Evolutionary conservation across 768 basidiomycete species (phyloP).

Genomic region (Russula virescens): DNA sequence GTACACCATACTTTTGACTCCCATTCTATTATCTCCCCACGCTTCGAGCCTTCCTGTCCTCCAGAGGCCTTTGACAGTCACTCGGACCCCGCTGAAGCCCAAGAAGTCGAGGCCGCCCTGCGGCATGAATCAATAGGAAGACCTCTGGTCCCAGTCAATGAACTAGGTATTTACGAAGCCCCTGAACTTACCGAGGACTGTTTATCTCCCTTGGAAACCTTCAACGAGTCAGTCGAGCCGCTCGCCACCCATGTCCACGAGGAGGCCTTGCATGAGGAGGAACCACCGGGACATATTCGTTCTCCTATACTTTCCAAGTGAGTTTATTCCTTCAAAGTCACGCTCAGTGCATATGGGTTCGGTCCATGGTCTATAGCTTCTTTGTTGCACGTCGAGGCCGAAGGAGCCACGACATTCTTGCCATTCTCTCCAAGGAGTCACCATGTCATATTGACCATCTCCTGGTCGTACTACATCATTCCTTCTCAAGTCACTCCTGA

Average conservation of each 20-base stretch:
- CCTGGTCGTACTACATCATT: background rate
- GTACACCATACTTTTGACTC: conserved; percentile 8
- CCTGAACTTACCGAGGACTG: background rate
- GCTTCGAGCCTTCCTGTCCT: conserved; percentile 5
- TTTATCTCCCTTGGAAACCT: conserved; percentile 15
- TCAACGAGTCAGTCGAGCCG: conserved; percentile 4
- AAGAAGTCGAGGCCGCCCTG: background rate
- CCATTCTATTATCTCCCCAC: conserved; percentile 15
- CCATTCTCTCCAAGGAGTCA: background rate
- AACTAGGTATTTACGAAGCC: conserved; percentile 15
- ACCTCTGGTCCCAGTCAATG: background rate
- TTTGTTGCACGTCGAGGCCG: background rate
- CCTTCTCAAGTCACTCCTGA: background rate
- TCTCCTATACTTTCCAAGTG: conserved; percentile 25
- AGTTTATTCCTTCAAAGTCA: background rate
- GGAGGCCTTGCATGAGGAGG: background rate
- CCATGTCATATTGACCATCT: background rate
- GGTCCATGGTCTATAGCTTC: background rate
- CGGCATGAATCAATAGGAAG: background rate
- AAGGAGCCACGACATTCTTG: background rate
- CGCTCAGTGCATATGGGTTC: background rate
- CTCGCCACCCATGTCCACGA: background rate
- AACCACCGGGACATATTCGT: conserved; percentile 18
- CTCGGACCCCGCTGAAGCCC: background rate
- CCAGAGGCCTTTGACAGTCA: background rate